These are phyloP conservation scores for Cytospora mali DNA, from an alignment of 2,329 filamentous ascomycete genomes.

Conservation along the genomic window DNA sequence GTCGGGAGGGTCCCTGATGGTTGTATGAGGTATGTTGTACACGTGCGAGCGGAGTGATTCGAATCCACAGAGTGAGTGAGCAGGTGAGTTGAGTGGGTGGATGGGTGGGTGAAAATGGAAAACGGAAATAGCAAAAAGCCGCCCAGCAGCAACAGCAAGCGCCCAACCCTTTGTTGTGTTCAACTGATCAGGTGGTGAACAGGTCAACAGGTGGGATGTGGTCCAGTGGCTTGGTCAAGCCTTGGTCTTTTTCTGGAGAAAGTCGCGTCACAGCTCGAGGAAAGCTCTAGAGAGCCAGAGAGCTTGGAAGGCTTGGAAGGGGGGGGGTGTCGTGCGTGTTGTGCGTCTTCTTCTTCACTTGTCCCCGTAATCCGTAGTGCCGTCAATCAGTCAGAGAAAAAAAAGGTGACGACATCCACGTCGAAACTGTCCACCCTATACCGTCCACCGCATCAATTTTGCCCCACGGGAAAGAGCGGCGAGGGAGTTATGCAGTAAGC, in stretches of 20 bases:
- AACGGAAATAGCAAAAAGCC: not conserved
- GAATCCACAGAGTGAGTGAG: too few relatives aligned
- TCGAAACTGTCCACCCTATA: not conserved
- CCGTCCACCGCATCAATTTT: not conserved
- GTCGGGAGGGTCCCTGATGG: slow-evolving; percentile 3
- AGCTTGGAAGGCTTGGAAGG: too few relatives aligned
- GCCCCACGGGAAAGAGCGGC: not conserved
- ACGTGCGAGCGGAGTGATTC: slow-evolving; percentile 12
- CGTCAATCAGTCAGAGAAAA: not conserved
- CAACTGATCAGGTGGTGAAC: not conserved
- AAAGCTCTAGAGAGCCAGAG: not conserved
- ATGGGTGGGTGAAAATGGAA: not conserved
- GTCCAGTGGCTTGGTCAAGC: not conserved
- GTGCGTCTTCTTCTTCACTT: not conserved
- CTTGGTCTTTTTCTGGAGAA: not conserved
- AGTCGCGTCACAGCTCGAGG: not conserved
- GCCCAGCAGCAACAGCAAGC: slow-evolving; percentile 1
- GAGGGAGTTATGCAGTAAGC: not conserved
- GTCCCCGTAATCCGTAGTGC: not conserved
- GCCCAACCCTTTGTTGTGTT: not conserved
- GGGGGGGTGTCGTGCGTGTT: not conserved
- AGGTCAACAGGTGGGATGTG: not conserved
- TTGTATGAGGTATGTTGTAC: slow-evolving; percentile 5
- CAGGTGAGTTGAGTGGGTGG: too few relatives aligned
- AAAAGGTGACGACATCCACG: not conserved